Evolutionary conservation across 805 yeast species (phyloP).

Genomic region (Groenewaldozyma salmanticensis): DNA sequence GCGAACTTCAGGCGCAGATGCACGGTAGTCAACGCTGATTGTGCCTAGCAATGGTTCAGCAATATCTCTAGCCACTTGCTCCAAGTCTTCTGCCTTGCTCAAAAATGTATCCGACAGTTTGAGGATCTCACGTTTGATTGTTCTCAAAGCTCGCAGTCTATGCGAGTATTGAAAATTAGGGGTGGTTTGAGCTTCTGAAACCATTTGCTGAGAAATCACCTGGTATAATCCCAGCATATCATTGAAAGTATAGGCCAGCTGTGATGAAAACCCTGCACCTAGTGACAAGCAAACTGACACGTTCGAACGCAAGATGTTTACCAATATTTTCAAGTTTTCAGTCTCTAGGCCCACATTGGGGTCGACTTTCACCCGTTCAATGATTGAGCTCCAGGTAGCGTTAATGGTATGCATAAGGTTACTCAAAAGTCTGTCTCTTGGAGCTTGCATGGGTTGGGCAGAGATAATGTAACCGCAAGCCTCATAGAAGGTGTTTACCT

Average conservation of each 20-base stretch:
- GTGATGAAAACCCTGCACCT: constrained; percentile 86
- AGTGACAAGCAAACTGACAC: constrained; percentile 91
- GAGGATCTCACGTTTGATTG: constrained; percentile 89
- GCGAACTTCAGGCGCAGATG: constrained; percentile 90
- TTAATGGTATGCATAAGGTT: constrained; percentile 89
- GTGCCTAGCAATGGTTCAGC: constrained; percentile 77
- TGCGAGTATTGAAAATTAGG: constrained; percentile 90
- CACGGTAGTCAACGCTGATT: constrained; percentile 78
- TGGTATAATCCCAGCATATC: constrained; percentile 84
- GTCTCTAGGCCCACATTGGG: constrained; percentile 65
- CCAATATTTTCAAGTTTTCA: constrained; percentile 85
- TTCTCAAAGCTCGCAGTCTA: constrained; percentile 87
- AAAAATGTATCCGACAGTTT: constrained; percentile 83
- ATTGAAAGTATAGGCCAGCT: constrained; percentile 73
- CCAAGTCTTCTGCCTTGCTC: constrained; percentile 74
- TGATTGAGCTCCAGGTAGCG: constrained; percentile 87
- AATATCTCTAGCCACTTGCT: constrained; percentile 73
- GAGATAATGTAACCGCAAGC: constrained; percentile 92
- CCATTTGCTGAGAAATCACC: constrained; percentile 72
- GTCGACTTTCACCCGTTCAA: constrained; percentile 73
- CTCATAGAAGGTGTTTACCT: constrained; percentile 93
- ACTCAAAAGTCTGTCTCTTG: constrained; percentile 59
- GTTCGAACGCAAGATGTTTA: constrained; percentile 89
- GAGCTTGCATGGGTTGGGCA: constrained; percentile 65
- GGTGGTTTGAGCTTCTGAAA: constrained; percentile 72